Percentiles rank a stretch among this genome's conserved stretches.
Conservation (phyloP, 2,329 filamentous ascomycete genomes). For the Periconia macrospinosa region DNA sequence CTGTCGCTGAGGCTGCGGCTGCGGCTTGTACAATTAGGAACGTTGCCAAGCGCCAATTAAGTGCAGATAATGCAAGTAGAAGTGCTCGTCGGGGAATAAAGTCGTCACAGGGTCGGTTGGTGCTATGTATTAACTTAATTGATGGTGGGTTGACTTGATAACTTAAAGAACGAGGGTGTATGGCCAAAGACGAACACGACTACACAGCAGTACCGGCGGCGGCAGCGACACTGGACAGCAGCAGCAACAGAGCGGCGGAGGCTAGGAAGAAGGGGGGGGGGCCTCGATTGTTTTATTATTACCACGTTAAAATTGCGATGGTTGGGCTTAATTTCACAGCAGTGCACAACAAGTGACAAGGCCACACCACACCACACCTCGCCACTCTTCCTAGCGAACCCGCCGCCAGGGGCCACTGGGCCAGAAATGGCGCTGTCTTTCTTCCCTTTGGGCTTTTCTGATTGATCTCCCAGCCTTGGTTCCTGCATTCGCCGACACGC, state of each 20-base stretch:
- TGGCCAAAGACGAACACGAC: too few relatives aligned
- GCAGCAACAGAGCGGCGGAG: not conserved
- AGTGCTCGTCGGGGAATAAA: too few relatives aligned
- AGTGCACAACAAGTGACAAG: slow-evolving; percentile 30
- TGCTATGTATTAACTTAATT: too few relatives aligned
- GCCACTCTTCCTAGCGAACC: slow-evolving; percentile 4
- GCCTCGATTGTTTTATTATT: not conserved
- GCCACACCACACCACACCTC: not conserved
- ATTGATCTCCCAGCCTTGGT: not conserved
- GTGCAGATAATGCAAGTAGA: too few relatives aligned
- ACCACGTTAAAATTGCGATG: slow-evolving; percentile 14
- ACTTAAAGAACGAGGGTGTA: too few relatives aligned
- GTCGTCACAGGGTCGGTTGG: too few relatives aligned
- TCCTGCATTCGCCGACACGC: too few relatives aligned
- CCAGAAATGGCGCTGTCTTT: too few relatives aligned
- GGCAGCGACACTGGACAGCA: not conserved
- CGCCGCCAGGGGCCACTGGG: slow-evolving; percentile 8
- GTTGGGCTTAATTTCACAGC: slow-evolving; percentile 9
- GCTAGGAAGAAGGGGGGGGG: slow-evolving; percentile 1
- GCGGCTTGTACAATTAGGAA: too few relatives aligned
- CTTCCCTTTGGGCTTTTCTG: not conserved
- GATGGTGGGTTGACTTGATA: too few relatives aligned
- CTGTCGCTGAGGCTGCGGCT: not conserved
- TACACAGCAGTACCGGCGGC: too few relatives aligned
- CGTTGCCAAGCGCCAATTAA: slow-evolving; percentile 7